Evolutionary conservation across 331 rosid genomes (phyloP).

Genomic region (Cydonia oblonga): DNA sequence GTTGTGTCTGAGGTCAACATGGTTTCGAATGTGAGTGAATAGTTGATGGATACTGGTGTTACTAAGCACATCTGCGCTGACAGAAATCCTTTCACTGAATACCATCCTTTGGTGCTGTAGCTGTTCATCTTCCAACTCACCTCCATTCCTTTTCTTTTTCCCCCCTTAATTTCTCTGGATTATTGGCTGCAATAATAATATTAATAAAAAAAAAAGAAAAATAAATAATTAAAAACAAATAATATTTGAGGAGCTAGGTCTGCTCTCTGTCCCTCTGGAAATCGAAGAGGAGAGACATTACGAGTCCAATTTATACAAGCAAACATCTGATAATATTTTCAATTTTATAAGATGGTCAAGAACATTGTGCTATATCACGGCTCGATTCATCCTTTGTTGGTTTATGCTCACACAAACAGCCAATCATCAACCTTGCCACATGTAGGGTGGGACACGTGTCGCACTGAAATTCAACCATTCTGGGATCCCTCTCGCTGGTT

Average conservation of each 20-base stretch:
- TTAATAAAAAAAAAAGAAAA: neutral
- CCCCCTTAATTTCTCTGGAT: neutral
- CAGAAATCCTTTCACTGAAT: too few species aligned
- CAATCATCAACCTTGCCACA: neutral
- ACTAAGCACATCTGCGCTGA: too few species aligned
- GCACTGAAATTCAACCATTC: neutral
- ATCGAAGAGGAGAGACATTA: neutral
- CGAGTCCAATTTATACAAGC: neutral
- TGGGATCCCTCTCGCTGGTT: neutral
- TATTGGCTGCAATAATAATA: neutral
- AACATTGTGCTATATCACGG: neutral
- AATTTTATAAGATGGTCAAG: constrained; percentile 12
- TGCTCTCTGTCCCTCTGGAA: neutral
- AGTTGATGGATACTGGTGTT: too few species aligned
- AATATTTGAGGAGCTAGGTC: neutral
- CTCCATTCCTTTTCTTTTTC: constrained; percentile 8
- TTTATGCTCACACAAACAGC: neutral
- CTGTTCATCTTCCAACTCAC: constrained; percentile 11
- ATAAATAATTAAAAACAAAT: neutral
- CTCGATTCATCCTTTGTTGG: constrained; percentile 16
- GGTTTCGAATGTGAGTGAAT: too few species aligned
- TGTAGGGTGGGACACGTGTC: constrained; percentile 22
- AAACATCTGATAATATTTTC: neutral
- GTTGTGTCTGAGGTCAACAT: too few species aligned
- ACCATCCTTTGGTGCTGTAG: constrained; percentile 17